Evolutionary conservation across 2,329 filamentous ascomycete genomes (phyloP).

Genomic region (Emergomyces pasteurianus): DNA sequence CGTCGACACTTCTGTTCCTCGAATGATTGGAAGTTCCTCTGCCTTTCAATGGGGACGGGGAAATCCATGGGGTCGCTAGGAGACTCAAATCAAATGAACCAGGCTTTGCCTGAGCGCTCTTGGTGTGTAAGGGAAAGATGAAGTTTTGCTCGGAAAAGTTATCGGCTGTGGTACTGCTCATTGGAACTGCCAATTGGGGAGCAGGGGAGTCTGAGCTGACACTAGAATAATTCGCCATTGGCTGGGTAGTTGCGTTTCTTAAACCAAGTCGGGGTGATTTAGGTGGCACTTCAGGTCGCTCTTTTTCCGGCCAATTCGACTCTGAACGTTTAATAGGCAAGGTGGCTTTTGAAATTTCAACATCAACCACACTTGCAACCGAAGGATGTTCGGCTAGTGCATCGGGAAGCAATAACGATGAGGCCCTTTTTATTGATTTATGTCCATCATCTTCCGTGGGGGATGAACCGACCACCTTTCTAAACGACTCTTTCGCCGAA

Average conservation of each 20-base stretch:
- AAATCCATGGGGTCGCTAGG: not conserved
- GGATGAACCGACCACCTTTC: slow-evolving; percentile 2
- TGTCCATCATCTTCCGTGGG: slow-evolving; percentile 1
- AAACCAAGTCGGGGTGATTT: slow-evolving; percentile 16
- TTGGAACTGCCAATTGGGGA: not conserved
- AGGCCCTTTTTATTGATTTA: slow-evolving; percentile 7
- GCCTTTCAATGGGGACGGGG: not conserved
- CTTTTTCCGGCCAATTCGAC: not conserved
- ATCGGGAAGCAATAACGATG: slow-evolving; percentile 3
- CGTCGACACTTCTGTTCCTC: not conserved
- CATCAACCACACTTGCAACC: not conserved
- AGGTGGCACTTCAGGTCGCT: slow-evolving; percentile 17
- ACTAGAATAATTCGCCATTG: slow-evolving; percentile 4
- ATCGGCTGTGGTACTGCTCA: not conserved
- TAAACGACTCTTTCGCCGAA: slow-evolving; percentile 3
- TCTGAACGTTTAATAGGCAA: not conserved
- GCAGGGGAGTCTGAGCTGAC: slow-evolving; percentile 2
- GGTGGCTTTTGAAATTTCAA: not conserved
- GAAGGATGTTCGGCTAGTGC: not conserved
- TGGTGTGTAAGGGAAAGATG: slow-evolving; percentile 1
- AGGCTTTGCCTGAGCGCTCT: not conserved
- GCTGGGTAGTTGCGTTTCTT: slow-evolving; percentile 7
- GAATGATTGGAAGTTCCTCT: not conserved
- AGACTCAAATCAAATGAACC: not conserved
- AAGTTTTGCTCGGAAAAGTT: not conserved